phyloP scores from a whole-genome alignment of 192 early-diverging fungal genomes.

The Chytriomyces sp. region DNA sequence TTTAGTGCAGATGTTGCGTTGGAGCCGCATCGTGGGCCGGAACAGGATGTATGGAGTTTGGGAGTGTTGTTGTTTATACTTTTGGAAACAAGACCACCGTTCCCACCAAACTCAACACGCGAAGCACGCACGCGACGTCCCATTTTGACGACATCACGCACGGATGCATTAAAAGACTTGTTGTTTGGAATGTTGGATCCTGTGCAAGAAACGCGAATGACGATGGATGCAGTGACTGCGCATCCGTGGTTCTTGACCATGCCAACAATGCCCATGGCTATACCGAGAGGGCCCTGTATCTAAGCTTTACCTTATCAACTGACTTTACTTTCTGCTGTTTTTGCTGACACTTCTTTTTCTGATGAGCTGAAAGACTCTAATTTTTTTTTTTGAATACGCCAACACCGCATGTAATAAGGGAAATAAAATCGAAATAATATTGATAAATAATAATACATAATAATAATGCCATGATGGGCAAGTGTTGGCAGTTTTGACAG shows the following conservation, averaged over 20 bases:
- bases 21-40: constrained; percentile 74
- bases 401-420: too few relatives aligned
- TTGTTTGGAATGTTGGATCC: constrained; percentile 77
- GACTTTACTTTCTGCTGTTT: too few relatives aligned
- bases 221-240: constrained; percentile 74
- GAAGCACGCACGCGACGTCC: constrained; percentile 26
- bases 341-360: too few relatives aligned
- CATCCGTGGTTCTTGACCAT: constrained; percentile 70
- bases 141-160: constrained; percentile 14
- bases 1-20: constrained; percentile 70
- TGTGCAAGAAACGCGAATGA: constrained; percentile 72
- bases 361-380: too few relatives aligned
- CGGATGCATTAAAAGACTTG: constrained; percentile 46
- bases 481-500: too few relatives aligned
- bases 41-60: constrained; percentile 81
- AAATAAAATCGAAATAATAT: too few relatives aligned
- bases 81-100: constrained; percentile 58
- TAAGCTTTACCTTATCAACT: too few relatives aligned
- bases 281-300: too few relatives aligned
- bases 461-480: too few relatives aligned
- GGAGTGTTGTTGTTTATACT: constrained; percentile 80
- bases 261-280: neutral
- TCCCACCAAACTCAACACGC: constrained; percentile 10
- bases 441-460: too few relatives aligned
- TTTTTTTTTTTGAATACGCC: too few relatives aligned